Percentiles rank a stretch among this genome's conserved stretches.
phyloP scores from a whole-genome alignment of 2,329 filamentous ascomycete genomes.

The Sordariomycetes sp. region DNA sequence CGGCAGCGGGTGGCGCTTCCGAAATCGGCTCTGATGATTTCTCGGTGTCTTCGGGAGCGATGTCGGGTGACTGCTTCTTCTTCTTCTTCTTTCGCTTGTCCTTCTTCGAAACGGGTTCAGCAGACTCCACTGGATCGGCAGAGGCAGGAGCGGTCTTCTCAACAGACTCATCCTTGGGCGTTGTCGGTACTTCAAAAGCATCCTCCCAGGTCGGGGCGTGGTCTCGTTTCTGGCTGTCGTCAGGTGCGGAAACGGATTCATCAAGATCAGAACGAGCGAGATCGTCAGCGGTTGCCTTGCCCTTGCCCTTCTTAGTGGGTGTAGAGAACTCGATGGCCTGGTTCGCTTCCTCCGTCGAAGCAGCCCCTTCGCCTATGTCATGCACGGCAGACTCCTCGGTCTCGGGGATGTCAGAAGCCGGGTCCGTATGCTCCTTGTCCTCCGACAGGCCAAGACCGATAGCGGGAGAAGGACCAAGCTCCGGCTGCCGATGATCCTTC shows the following conservation, averaged over 20 bases:
- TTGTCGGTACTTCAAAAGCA: not conserved
- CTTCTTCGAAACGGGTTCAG: constrained; percentile 6
- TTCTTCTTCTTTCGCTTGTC: constrained; percentile 9
- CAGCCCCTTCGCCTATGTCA: not conserved
- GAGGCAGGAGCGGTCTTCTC: not conserved
- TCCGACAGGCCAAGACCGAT: not conserved
- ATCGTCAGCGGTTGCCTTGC: constrained; percentile 3
- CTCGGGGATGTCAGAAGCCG: not conserved
- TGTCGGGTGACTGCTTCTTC: constrained; percentile 13
- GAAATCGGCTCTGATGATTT: not conserved
- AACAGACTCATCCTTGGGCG: not conserved
- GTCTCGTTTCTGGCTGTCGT: not conserved
- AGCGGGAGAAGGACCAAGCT: not conserved
- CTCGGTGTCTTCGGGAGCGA: not conserved
- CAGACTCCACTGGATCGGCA: not conserved
- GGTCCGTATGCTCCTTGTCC: not conserved
- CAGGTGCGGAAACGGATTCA: not conserved
- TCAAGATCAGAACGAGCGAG: not conserved
- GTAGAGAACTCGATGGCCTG: constrained; percentile 4
- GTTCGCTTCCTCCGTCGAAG: constrained; percentile 5
- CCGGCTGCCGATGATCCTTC: not conserved
- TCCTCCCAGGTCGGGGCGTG: not conserved
- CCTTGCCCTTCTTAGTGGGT: constrained; percentile 13
- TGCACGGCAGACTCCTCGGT: not conserved
- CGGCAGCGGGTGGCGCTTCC: not conserved